A percentile compares a stretch with the other conserved stretches of the same genome.
Conservation (phyloP, 345 rosid genomes). For the Eucalyptus sp. region DNA sequence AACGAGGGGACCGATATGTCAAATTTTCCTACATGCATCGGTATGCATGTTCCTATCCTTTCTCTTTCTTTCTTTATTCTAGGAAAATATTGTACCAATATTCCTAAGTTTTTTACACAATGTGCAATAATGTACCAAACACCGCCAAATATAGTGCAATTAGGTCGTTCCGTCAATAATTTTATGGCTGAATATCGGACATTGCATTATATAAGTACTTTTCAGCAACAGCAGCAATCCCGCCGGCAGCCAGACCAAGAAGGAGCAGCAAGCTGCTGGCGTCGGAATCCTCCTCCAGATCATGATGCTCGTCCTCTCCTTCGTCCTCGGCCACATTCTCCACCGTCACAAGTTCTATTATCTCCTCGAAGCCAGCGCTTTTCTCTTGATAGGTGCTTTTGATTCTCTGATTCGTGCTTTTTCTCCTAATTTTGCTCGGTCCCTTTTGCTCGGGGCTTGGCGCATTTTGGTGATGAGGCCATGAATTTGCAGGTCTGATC, state of each 20-base stretch:
- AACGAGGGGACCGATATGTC: background rate
- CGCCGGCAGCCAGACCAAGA: conserved; percentile 13
- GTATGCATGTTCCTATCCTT: background rate
- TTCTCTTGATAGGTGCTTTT: conserved; percentile 66
- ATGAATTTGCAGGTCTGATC: conserved; percentile 38
- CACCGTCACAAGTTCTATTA: conserved; percentile 92
- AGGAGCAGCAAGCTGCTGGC: conserved; percentile 94
- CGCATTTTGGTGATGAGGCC: background rate
- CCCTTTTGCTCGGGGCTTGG: background rate
- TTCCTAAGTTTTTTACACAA: background rate
- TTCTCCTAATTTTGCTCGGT: background rate
- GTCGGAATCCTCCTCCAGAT: conserved; percentile 97
- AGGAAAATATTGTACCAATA: background rate
- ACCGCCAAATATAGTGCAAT: background rate
- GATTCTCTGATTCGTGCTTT: background rate
- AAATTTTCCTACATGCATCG: background rate
- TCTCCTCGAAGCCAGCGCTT: conserved; percentile 91
- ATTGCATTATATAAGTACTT: background rate
- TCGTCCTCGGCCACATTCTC: conserved; percentile 88
- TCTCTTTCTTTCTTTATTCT: background rate
- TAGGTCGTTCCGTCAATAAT: background rate
- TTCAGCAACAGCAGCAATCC: background rate
- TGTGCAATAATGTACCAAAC: background rate
- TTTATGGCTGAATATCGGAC: background rate
- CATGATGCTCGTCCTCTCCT: conserved; percentile 98